Evolutionary conservation across 2,329 filamentous ascomycete genomes (phyloP).

Genomic region (Sporothrix schenckii): DNA sequence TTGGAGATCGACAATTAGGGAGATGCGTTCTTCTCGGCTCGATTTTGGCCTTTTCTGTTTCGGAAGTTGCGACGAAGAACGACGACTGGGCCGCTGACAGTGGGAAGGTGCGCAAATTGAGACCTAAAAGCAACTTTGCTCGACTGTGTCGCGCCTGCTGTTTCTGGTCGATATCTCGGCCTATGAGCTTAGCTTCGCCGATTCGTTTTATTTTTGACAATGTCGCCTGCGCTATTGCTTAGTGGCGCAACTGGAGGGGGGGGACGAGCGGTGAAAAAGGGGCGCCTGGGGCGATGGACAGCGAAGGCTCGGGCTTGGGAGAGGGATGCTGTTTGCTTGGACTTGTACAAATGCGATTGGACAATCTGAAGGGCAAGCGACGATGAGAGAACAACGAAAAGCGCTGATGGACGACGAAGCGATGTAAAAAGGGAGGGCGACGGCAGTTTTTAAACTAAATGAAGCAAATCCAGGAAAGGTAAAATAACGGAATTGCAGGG

Average conservation of each 20-base stretch:
- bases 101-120: background rate
- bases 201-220: conserved; percentile 15
- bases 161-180: background rate
- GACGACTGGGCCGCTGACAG: background rate
- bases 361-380: background rate
- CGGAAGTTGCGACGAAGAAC: background rate
- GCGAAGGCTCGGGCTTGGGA: background rate
- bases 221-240: conserved; percentile 26
- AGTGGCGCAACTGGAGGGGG: conserved; percentile 2
- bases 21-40: background rate
- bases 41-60: background rate
- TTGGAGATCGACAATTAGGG: background rate
- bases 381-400: background rate
- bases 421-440: background rate
- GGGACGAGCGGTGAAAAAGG: conserved; percentile 3
- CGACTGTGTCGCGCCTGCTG: background rate
- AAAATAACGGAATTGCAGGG: background rate
- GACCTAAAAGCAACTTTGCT: background rate
- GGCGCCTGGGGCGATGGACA: conserved; percentile 22
- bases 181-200: background rate
- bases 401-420: background rate
- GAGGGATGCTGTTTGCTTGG: background rate
- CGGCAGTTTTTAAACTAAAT: background rate
- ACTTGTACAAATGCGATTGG: background rate
- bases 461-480: no score